Evolutionary conservation across 495 filamentous ascomycete genomes (phyloP).

Genomic region (Astrothelium subdiscretum): DNA sequence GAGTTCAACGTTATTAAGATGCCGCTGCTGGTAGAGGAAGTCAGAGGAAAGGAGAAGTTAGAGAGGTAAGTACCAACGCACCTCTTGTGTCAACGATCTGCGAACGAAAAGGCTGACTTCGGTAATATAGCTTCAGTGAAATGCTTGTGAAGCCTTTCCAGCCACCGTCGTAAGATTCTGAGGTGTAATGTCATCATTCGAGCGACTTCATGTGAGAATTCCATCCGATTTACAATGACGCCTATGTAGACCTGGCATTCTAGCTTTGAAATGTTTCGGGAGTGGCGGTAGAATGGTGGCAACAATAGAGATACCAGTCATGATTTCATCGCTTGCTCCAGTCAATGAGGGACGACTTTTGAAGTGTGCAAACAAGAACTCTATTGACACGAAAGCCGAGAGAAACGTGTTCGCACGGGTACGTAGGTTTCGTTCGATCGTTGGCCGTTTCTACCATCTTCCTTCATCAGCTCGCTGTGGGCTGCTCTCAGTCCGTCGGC

Average conservation of each 20-base stretch:
- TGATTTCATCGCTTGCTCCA: background rate
- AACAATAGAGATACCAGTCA: background rate
- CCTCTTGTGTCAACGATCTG: background rate
- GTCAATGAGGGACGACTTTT: too few relatives aligned
- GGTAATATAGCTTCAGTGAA: constrained; percentile 57
- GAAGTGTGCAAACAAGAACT: too few relatives aligned
- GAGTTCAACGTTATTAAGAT: constrained; percentile 99
- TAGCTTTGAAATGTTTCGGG: too few relatives aligned
- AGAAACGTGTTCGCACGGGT: too few relatives aligned
- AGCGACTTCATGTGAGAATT: background rate
- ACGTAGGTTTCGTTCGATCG: too few relatives aligned
- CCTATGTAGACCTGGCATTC: too few relatives aligned
- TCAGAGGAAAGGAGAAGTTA: constrained; percentile 85
- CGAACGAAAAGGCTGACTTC: background rate
- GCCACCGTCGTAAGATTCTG: constrained; percentile 49
- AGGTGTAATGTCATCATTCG: constrained; percentile 9
- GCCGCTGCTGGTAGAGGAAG: constrained; percentile 89
- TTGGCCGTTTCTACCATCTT: too few relatives aligned
- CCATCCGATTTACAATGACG: too few relatives aligned
- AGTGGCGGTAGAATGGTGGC: background rate
- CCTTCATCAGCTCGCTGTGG: too few relatives aligned
- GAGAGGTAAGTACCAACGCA: constrained; percentile 48
- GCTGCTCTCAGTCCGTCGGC: too few relatives aligned
- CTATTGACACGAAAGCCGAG: too few relatives aligned
- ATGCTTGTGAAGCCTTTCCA: constrained; percentile 82